Percentiles rank a stretch among this genome's conserved stretches.
These are phyloP conservation scores for Trichoderma afroharzianum DNA, from an alignment of 2,329 filamentous ascomycete genomes.

Conservation along the genomic window DNA sequence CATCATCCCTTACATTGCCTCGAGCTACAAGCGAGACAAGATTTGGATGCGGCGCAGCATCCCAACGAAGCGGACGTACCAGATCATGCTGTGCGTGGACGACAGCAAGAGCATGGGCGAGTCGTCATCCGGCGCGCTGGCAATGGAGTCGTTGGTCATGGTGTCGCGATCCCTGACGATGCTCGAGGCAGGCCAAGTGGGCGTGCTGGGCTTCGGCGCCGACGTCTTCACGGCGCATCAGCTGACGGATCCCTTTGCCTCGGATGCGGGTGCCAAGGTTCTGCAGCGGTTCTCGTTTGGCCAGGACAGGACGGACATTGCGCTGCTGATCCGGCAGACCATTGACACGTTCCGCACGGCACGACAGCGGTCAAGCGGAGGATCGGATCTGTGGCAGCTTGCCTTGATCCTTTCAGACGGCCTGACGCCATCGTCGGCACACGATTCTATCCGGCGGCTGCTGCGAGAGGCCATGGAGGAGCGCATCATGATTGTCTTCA, in stretches of 20 bases:
- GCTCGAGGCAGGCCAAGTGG: conserved; percentile 93
- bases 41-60: conserved; percentile 97
- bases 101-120: conserved; percentile 94
- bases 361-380: conserved; percentile 47
- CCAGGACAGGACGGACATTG: conserved; percentile 83
- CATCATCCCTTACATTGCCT: conserved; percentile 99
- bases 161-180: conserved; percentile 83
- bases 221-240: conserved; percentile 81
- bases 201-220: conserved; percentile 83
- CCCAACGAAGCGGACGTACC: conserved; percentile 90
- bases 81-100: conserved; percentile 96
- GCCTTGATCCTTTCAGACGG: conserved; percentile 92
- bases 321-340: conserved; percentile 69
- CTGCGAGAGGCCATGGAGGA: conserved; percentile 87
- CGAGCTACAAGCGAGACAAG: conserved; percentile 97
- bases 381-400: conserved; percentile 86
- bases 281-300: conserved; percentile 81
- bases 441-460: conserved; percentile 76
- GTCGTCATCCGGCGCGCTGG: conserved; percentile 68
- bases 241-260: conserved; percentile 76
- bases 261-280: conserved; percentile 72
- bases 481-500: conserved; percentile 96
- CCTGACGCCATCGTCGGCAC: conserved; percentile 75
- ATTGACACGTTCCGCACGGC: conserved; percentile 80
- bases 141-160: conserved; percentile 91